Evolutionary conservation across 192 early-diverging fungal species (phyloP), one percentile per base, ranked within the genome.

Genomic region (Lunasporangiospora selenospora): DNA sequence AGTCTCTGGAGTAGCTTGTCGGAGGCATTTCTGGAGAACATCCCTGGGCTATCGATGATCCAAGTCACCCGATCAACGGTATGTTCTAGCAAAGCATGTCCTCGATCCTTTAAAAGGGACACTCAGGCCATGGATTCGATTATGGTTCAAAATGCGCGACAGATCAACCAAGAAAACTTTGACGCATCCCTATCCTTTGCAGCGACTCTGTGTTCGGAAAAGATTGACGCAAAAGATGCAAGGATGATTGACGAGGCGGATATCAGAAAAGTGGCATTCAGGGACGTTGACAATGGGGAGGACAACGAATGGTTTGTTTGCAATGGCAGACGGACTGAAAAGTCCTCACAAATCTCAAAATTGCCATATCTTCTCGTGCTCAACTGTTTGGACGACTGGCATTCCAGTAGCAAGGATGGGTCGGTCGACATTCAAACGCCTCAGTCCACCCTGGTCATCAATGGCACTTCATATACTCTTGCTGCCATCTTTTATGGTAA

Each of bases 401-500:
- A 41, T 0, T 24, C n/a, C 44, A 23, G 26, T 46, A 24, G 4
- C 44, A 19, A 23, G 6, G 26, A 46, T n/a, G n/a, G n/a, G n/a
- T n/a, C n/a, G n/a, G n/a, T n/a, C n/a, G n/a, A n/a, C n/a, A n/a
- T n/a, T n/a, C n/a, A n/a, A n/a, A n/a, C n/a, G n/a, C n/a, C n/a
- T n/a, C 30, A 31, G n/a, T 38, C 39, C 19, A 55, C 23, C 26
- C 7, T 19, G 9, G 4, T 0, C 23, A 15, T 19, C 31, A 16
- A 43, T 45, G 15, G 42, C 23, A 16, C 7, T 8, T 0, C 3
- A 23, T 21, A 16, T 58, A 10, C 43, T 4, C 59, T 61, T 41
- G 46, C 47, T 6, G 39, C 37, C 2, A 29, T 61, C 27, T 51
- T 61, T 9, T 61, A 51, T 40, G 39, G 48, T 23, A 61, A 40